Evolutionary conservation across 2,329 filamentous ascomycete species (phyloP), one percentile per base, ranked within the genome.

Genomic region (Diplodia scrobiculata): DNA sequence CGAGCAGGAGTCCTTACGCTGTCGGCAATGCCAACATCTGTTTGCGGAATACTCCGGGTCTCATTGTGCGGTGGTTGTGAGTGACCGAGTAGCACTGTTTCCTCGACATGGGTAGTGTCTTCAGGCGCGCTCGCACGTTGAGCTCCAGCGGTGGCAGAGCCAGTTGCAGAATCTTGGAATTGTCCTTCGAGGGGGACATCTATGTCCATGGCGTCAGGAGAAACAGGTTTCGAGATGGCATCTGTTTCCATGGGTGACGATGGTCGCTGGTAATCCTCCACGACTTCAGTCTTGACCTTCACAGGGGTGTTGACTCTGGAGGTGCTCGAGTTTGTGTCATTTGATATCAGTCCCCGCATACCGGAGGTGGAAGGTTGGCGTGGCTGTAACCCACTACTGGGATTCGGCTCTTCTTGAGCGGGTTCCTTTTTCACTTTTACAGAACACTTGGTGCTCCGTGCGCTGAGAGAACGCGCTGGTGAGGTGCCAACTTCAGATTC

Each of bases 281-380:
- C 17, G 19, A 25, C 14, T 5, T 36, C 41, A 45, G n/a, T 5
- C n/a, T 25, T 13, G 21, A 63, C 27, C 41, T 66, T 19, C 60
- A 34, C 14, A 68, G 63, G 38, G 71, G 21, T 41, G 4, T 27
- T 32, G 48, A 19, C 48, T 63, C 19, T 11, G 5, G 48, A 45
- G 3, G 11, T 68, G 10, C 65, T 19, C 7, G 45, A 34, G 17
- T 36, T 9, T n/a, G 34, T n/a, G 5, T 9, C n/a, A 6, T n/a
- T 36, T 50, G 58, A 62, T 10, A n/a, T 10, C 10, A 14, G 41
- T 25, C n/a, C n/a, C 45, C 29, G 19, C 4, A 10, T 4, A 5
- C 3, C 10, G 11, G 58, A 50, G 45, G n/a, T 27, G 11, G 58
- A 62, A 10, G n/a, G 27, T 7, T 62, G 17, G 19, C 14, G 11